Conservation (phyloP, 116 monocot genomes). For the Papilionanthe hybrid region DNA sequence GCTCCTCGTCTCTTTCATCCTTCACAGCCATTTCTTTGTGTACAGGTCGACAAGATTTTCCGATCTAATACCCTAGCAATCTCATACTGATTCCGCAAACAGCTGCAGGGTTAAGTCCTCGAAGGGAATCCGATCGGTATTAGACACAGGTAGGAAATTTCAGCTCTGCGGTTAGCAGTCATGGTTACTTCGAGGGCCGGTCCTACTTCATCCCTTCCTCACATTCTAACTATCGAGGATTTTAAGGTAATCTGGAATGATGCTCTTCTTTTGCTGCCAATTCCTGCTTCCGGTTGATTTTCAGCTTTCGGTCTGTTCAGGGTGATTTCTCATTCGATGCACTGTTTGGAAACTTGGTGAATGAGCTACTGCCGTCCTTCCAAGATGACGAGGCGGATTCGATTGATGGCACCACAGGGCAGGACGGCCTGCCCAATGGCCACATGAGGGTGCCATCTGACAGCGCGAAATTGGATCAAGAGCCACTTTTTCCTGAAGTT, state of each 20-base stretch:
- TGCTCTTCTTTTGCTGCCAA: not conserved
- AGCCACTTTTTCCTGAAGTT: constrained; percentile 86
- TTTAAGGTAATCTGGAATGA: constrained; percentile 57
- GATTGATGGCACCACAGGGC: constrained; percentile 27
- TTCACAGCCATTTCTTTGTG: not conserved
- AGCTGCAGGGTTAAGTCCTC: no score
- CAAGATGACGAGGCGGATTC: constrained; percentile 58
- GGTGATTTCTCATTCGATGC: constrained; percentile 98
- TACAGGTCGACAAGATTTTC: not conserved
- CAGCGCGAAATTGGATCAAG: constrained; percentile 17
- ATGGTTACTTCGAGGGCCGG: constrained; percentile 31
- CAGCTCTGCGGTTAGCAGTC: not conserved
- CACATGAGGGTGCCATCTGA: constrained; percentile 29
- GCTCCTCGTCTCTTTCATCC: no score
- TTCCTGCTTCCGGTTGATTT: not conserved
- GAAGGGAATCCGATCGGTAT: not conserved
- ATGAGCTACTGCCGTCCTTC: constrained; percentile 79
- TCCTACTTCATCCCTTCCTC: constrained; percentile 43
- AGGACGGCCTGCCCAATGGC: constrained; percentile 45
- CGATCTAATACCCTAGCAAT: not conserved
- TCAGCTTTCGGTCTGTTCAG: constrained; percentile 22
- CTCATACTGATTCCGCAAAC: not conserved
- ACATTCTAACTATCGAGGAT: constrained; percentile 77
- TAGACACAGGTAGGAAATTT: not conserved
- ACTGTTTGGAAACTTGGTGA: constrained; percentile 85